Conservation (phyloP, 441 rosid genomes). For the Iberis amara region DNA sequence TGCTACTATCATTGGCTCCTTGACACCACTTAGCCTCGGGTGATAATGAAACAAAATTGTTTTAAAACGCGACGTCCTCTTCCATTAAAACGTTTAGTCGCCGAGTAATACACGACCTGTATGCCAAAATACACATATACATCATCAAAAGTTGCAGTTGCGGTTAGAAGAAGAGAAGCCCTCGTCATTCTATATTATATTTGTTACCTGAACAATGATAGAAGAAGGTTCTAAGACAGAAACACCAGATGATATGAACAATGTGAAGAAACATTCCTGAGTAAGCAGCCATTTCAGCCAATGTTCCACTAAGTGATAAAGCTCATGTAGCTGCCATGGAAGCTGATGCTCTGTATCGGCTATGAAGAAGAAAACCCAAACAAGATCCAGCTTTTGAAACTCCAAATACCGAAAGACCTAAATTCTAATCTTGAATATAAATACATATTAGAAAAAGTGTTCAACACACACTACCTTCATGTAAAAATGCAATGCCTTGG, state of each 20-base stretch:
- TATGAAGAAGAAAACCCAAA: conserved; percentile 82
- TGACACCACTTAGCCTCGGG: conserved; percentile 53
- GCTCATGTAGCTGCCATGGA: conserved; percentile 84
- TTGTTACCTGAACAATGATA: conserved; percentile 71
- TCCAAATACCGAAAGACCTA: conserved; percentile 84
- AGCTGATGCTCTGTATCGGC: conserved; percentile 71
- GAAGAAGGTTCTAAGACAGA: conserved; percentile 60
- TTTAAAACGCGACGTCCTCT: conserved; percentile 45
- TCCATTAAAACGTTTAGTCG: conserved; percentile 43
- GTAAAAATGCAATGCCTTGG: too few species aligned
- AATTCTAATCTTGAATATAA: too few species aligned
- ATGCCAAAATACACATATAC: conserved; percentile 4
- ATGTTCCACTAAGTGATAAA: conserved; percentile 79
- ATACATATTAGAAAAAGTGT: too few species aligned
- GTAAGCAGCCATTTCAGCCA: conserved; percentile 93
- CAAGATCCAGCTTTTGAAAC: conserved; percentile 95
- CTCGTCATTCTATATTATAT: not conserved
- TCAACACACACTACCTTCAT: too few species aligned
- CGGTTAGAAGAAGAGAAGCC: too few species aligned
- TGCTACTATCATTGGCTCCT: conserved; percentile 62
- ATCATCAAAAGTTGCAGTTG: conserved; percentile 4
- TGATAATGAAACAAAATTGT: conserved; percentile 68
- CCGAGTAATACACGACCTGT: conserved; percentile 50
- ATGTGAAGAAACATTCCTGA: conserved; percentile 90
- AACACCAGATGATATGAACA: conserved; percentile 72